Evolutionary conservation across 192 early-diverging fungal species (phyloP), one percentile per base, ranked within the genome.

Genomic region (Rhizoclosmatium sp.): DNA sequence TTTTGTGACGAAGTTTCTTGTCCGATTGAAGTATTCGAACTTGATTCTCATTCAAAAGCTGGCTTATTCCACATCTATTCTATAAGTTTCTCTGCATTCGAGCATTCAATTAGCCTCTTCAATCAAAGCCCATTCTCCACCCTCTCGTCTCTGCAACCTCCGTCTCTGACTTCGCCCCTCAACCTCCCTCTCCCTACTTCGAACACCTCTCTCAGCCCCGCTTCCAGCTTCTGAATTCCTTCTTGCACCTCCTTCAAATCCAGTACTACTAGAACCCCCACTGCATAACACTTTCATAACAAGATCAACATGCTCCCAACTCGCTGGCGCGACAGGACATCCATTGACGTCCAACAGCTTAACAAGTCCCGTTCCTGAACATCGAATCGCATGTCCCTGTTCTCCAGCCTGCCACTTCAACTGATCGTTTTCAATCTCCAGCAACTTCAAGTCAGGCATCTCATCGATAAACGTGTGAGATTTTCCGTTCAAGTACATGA

Each of bases 281-380:
- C 42, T 14, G 21, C 69, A 71, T 9, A 71, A 45, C 10, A 71
- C 40, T 19, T 62, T 59, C 72, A 75, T 75, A 10, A 75, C 60
- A 1, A 75, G 3, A 46, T 59, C 56, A n/a, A 75, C 72, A 45
- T 75, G 72, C 41, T 60, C 58, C 72, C 72, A 75, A 7, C 72
- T 16, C 56, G 59, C 56, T 5, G 72, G 72, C 23, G 72, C 14
- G 4, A 75, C 56, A 31, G 60, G 72, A 59, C 46, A 45, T 9
- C 59, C 72, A 21, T 75, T 75, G 0, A 56, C 72, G 59, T 75
- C 72, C 45, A 75, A 47, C 1, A 75, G 56, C 42, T 41, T 56
- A n/a, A 59, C 58, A 19, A 75, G 72, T 19, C 60, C 72, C 21
- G 72, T 75, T n/a, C 59, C 60, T 19, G 16, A 16, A 12, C 39